Evolutionary conservation across 2,329 filamentous ascomycete species (phyloP), one percentile per base, ranked within the genome.

Genomic region (Verticillium nubilum): DNA sequence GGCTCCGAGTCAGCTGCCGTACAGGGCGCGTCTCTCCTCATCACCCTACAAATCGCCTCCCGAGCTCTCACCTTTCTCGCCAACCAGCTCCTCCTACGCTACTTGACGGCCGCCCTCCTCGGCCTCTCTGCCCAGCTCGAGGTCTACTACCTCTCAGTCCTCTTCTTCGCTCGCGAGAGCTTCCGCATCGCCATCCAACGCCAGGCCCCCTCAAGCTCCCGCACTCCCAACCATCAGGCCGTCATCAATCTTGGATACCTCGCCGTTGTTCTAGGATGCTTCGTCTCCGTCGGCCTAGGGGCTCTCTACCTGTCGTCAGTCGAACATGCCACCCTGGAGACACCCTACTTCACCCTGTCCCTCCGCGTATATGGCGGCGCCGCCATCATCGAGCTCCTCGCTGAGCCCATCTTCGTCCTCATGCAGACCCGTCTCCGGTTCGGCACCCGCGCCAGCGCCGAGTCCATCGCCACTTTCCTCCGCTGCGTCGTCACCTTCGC

Each of bases 81-180:
- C 70, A 99, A 98, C 76, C 94, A 99, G 73, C 73, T 96, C 37
- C 84, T 99, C 29, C 83, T 99, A 7, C 91, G 94, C 35, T 94
- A 90, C 71, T 79, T 98, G 52, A 96, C 92, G 1, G 93, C 95
- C 0, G 84, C 89, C 60, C 81, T 96, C 0, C 83, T 99, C 1
- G 95, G 94, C 5, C 81, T 96, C 5, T 89, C 93, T 2, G 89
- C 93, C 0, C 95, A 97, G 72, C 83, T 99, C 3, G 95, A 99
- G 68, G 86, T 98, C 1, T 97, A 93, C 73, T 93, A 94, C 61
- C 89, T 96, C 52, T 92, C 92, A 0, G 88, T 96, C n/a, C 82
- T 99, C 0, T 97, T 96, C 74, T 98, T 99, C 69, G 90, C 95
- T 0, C 85, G 95, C 42, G 95, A 99, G 75, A 94, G 90, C 68